Conservation (phyloP, 2,329 filamentous ascomycete species). For the Sclerotiophoma versabilis region DNA sequence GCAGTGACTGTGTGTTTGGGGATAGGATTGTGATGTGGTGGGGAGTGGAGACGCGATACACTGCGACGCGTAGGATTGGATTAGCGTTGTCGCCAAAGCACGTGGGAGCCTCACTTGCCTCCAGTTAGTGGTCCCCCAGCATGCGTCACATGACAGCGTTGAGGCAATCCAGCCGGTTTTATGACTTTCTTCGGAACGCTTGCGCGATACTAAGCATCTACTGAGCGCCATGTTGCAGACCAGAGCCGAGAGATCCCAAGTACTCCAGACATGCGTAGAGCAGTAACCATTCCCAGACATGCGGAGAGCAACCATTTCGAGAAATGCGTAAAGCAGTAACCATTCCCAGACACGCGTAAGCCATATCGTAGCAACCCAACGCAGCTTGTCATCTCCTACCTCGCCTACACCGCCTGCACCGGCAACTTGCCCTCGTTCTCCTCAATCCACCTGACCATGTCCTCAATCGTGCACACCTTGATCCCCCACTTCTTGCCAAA, state of each 20-base stretch:
- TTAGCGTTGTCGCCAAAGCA: slow-evolving; percentile 10
- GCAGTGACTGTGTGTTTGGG: too few relatives aligned
- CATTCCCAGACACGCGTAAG: too few relatives aligned
- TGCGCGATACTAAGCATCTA: background rate
- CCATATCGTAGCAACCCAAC: background rate
- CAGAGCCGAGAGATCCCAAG: background rate
- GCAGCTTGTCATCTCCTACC: background rate
- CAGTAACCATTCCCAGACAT: background rate
- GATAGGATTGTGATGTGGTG: background rate
- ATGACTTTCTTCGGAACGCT: background rate
- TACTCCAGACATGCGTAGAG: slow-evolving; percentile 1
- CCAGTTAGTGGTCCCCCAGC: too few relatives aligned
- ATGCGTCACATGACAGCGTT: background rate
- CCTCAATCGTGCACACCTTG: slow-evolving; percentile 94
- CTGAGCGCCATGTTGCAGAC: background rate
- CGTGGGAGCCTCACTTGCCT: slow-evolving; percentile 1
- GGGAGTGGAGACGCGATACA: background rate
- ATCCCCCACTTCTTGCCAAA: slow-evolving; percentile 91
- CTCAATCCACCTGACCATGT: slow-evolving; percentile 81
- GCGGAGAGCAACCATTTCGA: background rate
- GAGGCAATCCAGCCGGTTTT: too few relatives aligned
- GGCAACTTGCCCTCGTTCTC: slow-evolving; percentile 67
- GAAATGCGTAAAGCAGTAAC: too few relatives aligned
- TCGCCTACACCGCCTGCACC: slow-evolving; percentile 1
- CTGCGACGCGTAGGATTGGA: background rate